Conservation (phyloP, 2,329 filamentous ascomycete genomes). For the Verticillium tricorpus region DNA sequence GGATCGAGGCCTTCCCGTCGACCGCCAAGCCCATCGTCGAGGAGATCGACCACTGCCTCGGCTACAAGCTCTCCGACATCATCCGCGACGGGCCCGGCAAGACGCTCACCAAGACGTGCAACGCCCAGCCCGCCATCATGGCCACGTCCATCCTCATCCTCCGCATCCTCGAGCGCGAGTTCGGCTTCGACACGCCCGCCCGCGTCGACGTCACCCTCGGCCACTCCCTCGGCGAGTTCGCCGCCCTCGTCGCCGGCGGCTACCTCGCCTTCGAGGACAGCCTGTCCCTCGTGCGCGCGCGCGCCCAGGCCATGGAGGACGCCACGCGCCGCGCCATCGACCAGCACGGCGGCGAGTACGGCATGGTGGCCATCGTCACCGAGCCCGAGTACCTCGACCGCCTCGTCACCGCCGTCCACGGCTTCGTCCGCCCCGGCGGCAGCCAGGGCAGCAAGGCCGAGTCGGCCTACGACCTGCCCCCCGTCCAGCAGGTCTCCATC, state of each 20-base stretch:
- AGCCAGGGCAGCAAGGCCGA: conserved; percentile 64
- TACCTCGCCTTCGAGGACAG: conserved; percentile 76
- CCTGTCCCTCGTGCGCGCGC: conserved; percentile 67
- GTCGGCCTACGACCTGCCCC: conserved; percentile 61
- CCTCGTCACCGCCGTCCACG: conserved; percentile 69
- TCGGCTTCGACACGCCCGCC: conserved; percentile 66
- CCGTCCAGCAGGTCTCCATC: conserved; percentile 82
- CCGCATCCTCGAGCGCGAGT: conserved; percentile 80
- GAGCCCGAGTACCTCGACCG: conserved; percentile 70
- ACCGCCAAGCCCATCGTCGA: conserved; percentile 75
- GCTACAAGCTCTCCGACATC: conserved; percentile 68
- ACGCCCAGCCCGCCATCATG: conserved; percentile 95
- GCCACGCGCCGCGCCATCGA: conserved; percentile 65
- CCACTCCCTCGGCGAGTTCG: conserved; percentile 90
- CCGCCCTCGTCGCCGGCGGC: conserved; percentile 79
- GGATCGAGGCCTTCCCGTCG: conserved; percentile 79
- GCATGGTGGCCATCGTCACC: conserved; percentile 91
- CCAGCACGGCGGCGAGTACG: conserved; percentile 73
- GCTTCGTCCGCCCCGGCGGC: conserved; percentile 66
- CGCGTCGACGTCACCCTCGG: conserved; percentile 80
- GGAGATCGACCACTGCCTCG: conserved; percentile 76
- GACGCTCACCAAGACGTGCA: conserved; percentile 73
- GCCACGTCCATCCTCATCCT: conserved; percentile 87
- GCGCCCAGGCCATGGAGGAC: conserved; percentile 78
- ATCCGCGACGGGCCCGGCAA: conserved; percentile 78